Conservation (phyloP, 164 flowering plant species). For the Macadamia integrifolia region DNA sequence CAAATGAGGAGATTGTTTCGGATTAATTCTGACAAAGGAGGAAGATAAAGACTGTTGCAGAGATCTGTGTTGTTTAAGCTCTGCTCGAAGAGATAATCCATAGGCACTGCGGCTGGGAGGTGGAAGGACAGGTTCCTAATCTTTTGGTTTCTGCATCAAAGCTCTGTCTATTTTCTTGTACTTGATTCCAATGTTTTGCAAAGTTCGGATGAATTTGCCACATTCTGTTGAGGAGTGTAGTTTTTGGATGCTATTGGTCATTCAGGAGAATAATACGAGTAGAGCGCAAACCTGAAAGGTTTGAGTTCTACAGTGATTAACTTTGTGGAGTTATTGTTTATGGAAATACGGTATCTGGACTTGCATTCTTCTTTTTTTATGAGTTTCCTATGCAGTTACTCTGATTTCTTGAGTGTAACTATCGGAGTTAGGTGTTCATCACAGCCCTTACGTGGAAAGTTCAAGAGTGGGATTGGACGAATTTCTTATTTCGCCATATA, state of each 20-base stretch:
- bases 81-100: not conserved
- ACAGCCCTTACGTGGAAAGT: not conserved
- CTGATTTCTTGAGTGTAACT: not conserved
- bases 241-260: not conserved
- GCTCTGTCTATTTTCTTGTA: not conserved
- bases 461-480: constrained; percentile 1
- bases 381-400: not conserved
- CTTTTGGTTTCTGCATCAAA: not conserved
- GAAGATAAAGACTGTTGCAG: not conserved
- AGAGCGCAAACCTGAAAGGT: constrained; percentile 6
- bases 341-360: not conserved
- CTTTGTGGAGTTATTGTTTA: not conserved
- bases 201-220: not conserved
- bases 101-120: not conserved
- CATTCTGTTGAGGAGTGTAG: not conserved
- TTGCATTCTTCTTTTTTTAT: not conserved
- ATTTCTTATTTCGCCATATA: not conserved
- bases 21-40: not conserved
- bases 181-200: not conserved
- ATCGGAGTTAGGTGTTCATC: not conserved
- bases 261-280: not conserved
- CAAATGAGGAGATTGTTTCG: no score
- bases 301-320: not conserved
- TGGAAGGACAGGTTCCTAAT: not conserved
- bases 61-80: not conserved